Evolutionary conservation across 2,329 filamentous ascomycete species (phyloP).

Genomic region (Dothideomycetes sp.): DNA sequence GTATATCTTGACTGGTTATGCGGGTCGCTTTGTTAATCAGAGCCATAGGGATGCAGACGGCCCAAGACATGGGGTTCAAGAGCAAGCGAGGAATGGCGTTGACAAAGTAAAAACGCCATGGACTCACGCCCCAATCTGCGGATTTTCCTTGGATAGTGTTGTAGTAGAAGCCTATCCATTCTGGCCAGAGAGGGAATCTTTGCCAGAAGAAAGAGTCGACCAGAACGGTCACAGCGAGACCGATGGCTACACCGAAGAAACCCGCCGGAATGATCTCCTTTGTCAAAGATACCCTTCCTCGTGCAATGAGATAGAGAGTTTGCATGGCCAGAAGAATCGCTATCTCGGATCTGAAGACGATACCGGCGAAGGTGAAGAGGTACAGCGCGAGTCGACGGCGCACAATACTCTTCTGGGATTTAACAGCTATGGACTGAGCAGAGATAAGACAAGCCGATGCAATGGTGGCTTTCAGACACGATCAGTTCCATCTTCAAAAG

Average conservation of each 20-base stretch:
- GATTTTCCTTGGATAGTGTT: conserved; percentile 80
- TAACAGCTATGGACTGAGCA: conserved; percentile 31
- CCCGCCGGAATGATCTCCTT: conserved; percentile 58
- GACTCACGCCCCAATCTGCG: conserved; percentile 77
- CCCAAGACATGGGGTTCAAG: conserved; percentile 62
- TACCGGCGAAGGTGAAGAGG: conserved; percentile 68
- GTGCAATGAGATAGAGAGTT: conserved; percentile 54
- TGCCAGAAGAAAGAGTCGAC: conserved; percentile 96
- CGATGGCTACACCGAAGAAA: conserved; percentile 53
- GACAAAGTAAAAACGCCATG: conserved; percentile 78
- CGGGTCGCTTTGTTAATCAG: conserved; percentile 40
- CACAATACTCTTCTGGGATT: conserved; percentile 28
- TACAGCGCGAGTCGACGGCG: conserved; percentile 58
- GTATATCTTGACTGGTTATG: conserved; percentile 39
- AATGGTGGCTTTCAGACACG: conserved; percentile 46
- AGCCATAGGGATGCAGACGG: conserved; percentile 42
- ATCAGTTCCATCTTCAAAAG: conserved; percentile 24
- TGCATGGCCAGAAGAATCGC: conserved; percentile 68
- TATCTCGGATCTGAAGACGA: conserved; percentile 83
- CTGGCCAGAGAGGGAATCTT: conserved; percentile 67
- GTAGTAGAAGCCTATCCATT: conserved; percentile 80
- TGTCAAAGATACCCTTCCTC: conserved; percentile 45
- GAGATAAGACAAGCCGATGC: conserved; percentile 48
- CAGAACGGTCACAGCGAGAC: conserved; percentile 60
- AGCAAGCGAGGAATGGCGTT: conserved; percentile 75